Conservation (phyloP, 2,329 filamentous ascomycete genomes). For the Fusarium sublunatum region DNA sequence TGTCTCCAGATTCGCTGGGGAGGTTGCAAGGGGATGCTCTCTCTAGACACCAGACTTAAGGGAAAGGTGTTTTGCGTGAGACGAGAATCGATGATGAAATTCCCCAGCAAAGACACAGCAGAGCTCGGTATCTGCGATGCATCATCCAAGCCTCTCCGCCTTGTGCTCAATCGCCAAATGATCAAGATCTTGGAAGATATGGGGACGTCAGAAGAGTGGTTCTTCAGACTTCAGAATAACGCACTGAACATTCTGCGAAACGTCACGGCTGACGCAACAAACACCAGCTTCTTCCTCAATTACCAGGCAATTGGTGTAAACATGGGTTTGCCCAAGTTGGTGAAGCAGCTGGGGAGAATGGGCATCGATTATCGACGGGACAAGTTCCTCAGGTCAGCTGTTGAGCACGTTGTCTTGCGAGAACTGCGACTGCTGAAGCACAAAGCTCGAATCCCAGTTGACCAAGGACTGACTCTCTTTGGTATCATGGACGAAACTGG, state of each 20-base stretch:
- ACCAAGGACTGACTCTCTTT: slow-evolving; percentile 78
- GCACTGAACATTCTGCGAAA: slow-evolving; percentile 69
- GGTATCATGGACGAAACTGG: slow-evolving; percentile 87
- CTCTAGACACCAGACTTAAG: slow-evolving; percentile 70
- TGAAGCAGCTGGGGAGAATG: slow-evolving; percentile 68
- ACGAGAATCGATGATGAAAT: slow-evolving; percentile 81
- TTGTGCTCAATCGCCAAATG: slow-evolving; percentile 81
- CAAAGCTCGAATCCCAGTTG: slow-evolving; percentile 78
- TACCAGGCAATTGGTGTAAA: slow-evolving; percentile 69
- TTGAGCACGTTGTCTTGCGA: slow-evolving; percentile 77
- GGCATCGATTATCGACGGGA: slow-evolving; percentile 75
- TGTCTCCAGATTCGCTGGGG: slow-evolving; percentile 80
- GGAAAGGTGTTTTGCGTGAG: slow-evolving; percentile 72
- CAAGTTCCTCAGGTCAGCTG: slow-evolving; percentile 73
- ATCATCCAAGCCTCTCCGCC: slow-evolving; percentile 72
- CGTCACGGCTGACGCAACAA: slow-evolving; percentile 67
- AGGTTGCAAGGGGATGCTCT: slow-evolving; percentile 83
- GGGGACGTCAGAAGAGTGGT: slow-evolving; percentile 66
- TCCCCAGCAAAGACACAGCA: slow-evolving; percentile 63
- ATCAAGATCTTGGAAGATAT: slow-evolving; percentile 91
- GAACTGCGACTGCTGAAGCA: slow-evolving; percentile 82
- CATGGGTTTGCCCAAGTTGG: slow-evolving; percentile 70
- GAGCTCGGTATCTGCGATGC: slow-evolving; percentile 79
- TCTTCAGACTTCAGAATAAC: slow-evolving; percentile 71
- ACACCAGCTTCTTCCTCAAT: slow-evolving; percentile 75